Evolutionary conservation across 345 rosid species (phyloP).

Genomic region (Eucalyptus sp.): DNA sequence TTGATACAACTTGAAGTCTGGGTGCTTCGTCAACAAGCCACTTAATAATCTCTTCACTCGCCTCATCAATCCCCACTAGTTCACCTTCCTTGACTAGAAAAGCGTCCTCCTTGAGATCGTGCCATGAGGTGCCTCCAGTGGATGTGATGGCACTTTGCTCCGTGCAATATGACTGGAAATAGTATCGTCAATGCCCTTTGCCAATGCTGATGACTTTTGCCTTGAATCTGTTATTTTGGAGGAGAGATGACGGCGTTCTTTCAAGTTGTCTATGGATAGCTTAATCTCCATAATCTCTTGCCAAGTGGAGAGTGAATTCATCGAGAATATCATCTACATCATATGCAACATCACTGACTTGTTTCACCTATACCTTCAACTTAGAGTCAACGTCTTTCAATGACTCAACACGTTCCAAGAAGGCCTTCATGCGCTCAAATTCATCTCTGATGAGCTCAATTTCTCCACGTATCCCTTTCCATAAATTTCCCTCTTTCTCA

Average conservation of each 20-base stretch:
- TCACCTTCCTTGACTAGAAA: not conserved
- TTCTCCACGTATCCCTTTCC: not conserved
- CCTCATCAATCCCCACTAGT: accelerated
- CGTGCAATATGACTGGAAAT: not conserved
- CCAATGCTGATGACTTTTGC: not conserved
- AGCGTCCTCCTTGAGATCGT: not conserved
- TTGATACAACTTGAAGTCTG: not conserved
- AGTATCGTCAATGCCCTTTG: not conserved
- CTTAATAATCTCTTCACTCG: not conserved
- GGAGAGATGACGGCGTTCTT: not conserved
- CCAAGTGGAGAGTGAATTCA: not conserved
- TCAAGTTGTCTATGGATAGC: not conserved
- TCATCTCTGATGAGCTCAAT: not conserved
- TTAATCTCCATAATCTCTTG: not conserved
- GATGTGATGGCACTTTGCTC: not conserved
- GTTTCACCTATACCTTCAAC: not conserved
- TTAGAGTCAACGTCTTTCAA: no score
- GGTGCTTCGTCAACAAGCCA: not conserved
- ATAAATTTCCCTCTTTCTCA: not conserved
- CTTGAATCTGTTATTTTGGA: not conserved
- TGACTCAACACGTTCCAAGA: not conserved
- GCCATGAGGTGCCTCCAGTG: not conserved
- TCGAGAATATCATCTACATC: not conserved
- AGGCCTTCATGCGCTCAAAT: not conserved
- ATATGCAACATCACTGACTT: not conserved